Evolutionary conservation across 108 stramenopile species (phyloP), one percentile per base, ranked within the genome.

Genomic region (Craspedostauros australis): DNA sequence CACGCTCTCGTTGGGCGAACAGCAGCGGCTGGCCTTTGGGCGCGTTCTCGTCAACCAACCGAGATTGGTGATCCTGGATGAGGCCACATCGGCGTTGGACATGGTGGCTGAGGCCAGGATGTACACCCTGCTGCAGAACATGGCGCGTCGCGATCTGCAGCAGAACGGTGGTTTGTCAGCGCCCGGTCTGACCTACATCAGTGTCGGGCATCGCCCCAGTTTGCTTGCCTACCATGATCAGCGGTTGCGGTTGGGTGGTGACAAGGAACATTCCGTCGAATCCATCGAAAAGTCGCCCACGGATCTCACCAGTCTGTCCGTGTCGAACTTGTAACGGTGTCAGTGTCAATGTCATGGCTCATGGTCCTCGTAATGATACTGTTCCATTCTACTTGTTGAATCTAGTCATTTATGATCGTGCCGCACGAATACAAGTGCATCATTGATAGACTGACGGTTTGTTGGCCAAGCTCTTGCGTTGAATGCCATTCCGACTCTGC

Each of bases 1-100:
- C 46, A 80, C 70, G 25, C 73, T 98, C 11, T 89, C 86, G 0
- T 59, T 96, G 39, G 97, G 97, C 32, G 97, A 98, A 67, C 97
- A 98, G 57, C 96, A 98, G 54, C 55, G 91, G 3, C 54, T 98
- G n/a, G 93, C 95, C 5, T 98, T 98, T 61, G 94, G 86, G 2
- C 65, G 97, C 19, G 53, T 98, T 2, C 54, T 96, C 24, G 79
- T 95, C 44, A 85, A 91, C 62, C 53, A 72, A 56, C 96, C 96
- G n/a, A 53, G 64, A 15, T 51, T 98, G 14, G 91, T 91, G 5
- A 88, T 98, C 31, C 62, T 96, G 26, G 96, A 96, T 47, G 77
- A 79, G 37, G 94, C 95, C 0, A 97, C 96, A 7, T 81, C 78
- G 0, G 96, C 96, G 1, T 49, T 91, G 36, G 68, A 70, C 41